Evolutionary conservation across 75 land plant genomes (phyloP).

Genomic region (Pseudotsuga menziesii): DNA sequence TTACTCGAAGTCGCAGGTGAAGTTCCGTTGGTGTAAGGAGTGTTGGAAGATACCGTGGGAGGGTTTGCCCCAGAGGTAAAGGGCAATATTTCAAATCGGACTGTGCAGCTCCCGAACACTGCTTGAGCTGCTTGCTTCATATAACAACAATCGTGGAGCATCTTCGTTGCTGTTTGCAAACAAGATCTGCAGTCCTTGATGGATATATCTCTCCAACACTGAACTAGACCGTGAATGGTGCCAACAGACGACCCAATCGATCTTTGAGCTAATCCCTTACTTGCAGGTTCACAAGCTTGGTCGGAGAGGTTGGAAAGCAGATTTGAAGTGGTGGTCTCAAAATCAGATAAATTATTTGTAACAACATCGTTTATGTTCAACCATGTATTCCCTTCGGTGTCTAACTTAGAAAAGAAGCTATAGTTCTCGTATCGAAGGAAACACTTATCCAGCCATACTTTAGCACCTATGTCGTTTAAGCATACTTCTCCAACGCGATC

Average conservation of each 20-base stretch:
- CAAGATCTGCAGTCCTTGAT: background rate
- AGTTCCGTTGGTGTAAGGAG: too few species aligned
- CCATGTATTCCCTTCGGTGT: background rate
- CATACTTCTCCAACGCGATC: background rate
- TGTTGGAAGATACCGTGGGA: background rate
- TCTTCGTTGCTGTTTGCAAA: background rate
- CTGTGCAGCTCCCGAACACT: background rate
- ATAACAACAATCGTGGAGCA: background rate
- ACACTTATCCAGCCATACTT: background rate
- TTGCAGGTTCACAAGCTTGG: background rate
- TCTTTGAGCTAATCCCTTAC: background rate
- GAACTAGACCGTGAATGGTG: background rate
- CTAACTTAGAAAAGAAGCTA: background rate
- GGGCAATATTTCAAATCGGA: background rate
- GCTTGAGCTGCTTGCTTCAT: background rate
- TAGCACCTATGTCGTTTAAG: background rate
- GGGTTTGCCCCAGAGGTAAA: background rate
- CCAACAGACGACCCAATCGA: background rate
- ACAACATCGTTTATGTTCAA: background rate
- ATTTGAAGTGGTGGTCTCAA: background rate
- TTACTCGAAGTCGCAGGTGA: background rate
- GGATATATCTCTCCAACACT: background rate
- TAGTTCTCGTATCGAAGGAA: slow-evolving; percentile 9
- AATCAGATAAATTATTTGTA: background rate
- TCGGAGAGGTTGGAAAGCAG: background rate